These are phyloP conservation scores for Globisporangium carolinianum DNA, from an alignment of 352 stramenopile species.

Conservation along the genomic window DNA sequence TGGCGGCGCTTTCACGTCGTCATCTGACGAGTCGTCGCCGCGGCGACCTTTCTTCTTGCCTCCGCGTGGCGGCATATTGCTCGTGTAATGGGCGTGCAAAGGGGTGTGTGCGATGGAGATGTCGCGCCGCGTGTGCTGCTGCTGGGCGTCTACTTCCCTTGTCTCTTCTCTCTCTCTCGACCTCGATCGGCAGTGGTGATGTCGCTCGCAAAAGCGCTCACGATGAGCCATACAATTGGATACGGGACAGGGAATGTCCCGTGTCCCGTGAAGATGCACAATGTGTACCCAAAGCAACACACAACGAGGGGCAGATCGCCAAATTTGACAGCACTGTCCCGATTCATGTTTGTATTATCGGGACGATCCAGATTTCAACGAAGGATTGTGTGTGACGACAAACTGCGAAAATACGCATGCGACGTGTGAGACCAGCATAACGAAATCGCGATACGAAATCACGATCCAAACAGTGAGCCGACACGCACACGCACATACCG, in stretches of 20 bases:
- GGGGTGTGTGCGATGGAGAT: not conserved
- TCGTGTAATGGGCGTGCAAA: no score
- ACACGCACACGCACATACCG: conserved; percentile 22
- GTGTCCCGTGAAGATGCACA: no score
- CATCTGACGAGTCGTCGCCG: conserved; percentile 57
- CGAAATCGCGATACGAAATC: not conserved
- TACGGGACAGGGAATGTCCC: no score
- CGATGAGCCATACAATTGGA: not conserved
- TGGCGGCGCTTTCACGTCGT: conserved; percentile 39
- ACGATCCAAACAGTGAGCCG: no score
- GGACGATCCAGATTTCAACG: not conserved
- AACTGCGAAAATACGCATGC: not conserved
- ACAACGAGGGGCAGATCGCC: no score
- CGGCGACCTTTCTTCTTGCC: conserved; percentile 78
- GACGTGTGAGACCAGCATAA: not conserved
- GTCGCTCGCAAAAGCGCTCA: not conserved
- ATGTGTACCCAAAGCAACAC: no score
- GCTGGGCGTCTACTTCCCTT: not conserved
- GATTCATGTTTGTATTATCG: no score
- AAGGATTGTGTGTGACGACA: conserved; percentile 3
- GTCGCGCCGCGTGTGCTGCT: no score
- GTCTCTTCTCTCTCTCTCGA: not conserved
- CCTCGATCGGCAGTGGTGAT: not conserved
- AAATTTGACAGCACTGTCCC: no score
- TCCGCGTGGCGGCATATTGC: conserved; percentile 37